These are phyloP conservation scores for Diplosphaera chodatii DNA, from an alignment of 139 green algal genomes.

Conservation along the genomic window DNA sequence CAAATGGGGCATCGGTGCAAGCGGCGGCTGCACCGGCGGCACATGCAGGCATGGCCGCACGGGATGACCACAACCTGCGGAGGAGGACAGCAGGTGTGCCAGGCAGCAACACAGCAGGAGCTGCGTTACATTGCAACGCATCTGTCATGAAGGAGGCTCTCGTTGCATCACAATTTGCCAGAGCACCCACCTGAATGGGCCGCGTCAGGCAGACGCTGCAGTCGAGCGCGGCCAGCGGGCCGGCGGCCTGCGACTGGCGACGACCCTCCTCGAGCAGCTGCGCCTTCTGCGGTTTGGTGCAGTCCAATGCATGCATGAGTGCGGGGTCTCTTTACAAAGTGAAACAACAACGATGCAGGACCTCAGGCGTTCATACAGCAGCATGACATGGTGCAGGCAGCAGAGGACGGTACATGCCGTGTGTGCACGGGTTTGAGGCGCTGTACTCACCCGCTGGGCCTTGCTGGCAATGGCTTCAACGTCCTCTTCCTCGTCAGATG, in stretches of 20 bases:
- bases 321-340: too few relatives aligned
- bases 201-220: conserved; percentile 63
- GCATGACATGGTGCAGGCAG: too few relatives aligned
- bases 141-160: too few relatives aligned
- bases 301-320: too few relatives aligned
- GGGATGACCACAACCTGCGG: conserved; percentile 68
- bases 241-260: background rate
- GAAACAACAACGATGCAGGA: too few relatives aligned
- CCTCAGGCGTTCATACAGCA: too few relatives aligned
- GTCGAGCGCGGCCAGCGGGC: conserved; percentile 10
- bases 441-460: background rate
- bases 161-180: too few relatives aligned
- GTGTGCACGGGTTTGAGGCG: too few relatives aligned
- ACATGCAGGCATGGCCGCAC: conserved; percentile 74
- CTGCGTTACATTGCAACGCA: too few relatives aligned
- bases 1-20: conserved; percentile 69
- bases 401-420: too few relatives aligned
- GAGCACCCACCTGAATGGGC: conserved; percentile 36
- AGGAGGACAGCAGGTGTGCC: background rate
- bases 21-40: conserved; percentile 57
- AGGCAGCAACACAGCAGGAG: too few relatives aligned
- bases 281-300: conserved; percentile 1
- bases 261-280: background rate
- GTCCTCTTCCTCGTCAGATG: background rate
- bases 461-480: background rate